Percentiles rank a stretch among this genome's conserved stretches.
These are phyloP conservation scores for Penicillium waksmanii DNA, from an alignment of 495 filamentous ascomycete species.

Conservation along the genomic window DNA sequence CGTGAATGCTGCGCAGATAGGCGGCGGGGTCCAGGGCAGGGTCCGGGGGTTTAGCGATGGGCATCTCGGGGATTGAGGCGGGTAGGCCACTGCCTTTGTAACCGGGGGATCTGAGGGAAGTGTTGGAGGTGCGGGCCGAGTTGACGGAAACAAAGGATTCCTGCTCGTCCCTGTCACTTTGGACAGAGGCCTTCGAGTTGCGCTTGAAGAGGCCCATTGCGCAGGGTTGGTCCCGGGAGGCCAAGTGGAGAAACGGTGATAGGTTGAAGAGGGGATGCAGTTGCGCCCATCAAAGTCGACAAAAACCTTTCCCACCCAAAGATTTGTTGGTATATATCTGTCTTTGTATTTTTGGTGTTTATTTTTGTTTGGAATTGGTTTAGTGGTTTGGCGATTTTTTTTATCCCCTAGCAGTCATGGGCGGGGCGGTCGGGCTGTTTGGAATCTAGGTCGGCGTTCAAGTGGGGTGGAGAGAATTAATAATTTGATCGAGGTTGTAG, in stretches of 20 bases:
- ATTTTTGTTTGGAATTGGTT: background rate
- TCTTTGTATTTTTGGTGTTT: background rate
- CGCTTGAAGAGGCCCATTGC: slow-evolving; percentile 68
- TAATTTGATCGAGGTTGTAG: background rate
- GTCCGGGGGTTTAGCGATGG: slow-evolving; percentile 85
- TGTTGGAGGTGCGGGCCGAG: slow-evolving; percentile 56
- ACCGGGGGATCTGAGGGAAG: slow-evolving; percentile 58
- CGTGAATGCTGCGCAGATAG: slow-evolving; percentile 87
- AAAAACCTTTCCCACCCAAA: too few species aligned
- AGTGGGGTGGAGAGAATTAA: slow-evolving; percentile 7
- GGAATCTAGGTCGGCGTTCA: background rate
- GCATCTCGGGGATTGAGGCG: slow-evolving; percentile 62
- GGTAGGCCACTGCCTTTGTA: slow-evolving; percentile 47
- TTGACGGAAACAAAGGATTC: slow-evolving; percentile 53
- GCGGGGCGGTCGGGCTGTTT: background rate
- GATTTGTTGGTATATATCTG: background rate
- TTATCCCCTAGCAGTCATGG: slow-evolving; percentile 13
- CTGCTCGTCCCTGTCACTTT: slow-evolving; percentile 50
- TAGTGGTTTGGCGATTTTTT: slow-evolving; percentile 7
- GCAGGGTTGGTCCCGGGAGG: slow-evolving; percentile 11
- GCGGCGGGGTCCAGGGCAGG: slow-evolving; percentile 87
- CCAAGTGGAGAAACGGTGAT: slow-evolving; percentile 13
- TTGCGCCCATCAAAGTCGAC: too few species aligned
- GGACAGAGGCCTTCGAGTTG: slow-evolving; percentile 59
- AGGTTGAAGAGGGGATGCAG: background rate